Evolutionary conservation across 441 rosid genomes (phyloP), one percentile per base, ranked within the genome.

Genomic region (Flueggea neowawraea): DNA sequence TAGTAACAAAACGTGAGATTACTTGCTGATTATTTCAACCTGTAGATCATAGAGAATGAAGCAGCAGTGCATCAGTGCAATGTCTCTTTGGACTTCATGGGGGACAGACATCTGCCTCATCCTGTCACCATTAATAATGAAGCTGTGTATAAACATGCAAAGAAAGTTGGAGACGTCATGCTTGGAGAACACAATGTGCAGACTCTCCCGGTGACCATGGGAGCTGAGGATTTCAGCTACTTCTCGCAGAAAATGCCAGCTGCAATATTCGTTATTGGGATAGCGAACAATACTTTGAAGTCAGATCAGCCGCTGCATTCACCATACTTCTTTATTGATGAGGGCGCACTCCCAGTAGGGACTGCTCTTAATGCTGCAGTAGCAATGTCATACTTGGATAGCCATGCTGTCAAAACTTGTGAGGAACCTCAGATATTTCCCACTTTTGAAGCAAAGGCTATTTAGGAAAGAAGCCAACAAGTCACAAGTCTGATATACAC

Each of bases 211-310:
- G 57, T 81, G 55, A 75, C 67, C 14, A 79, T 81, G 84, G 85
- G 79, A 44, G 66, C 81, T 10, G 88, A 83, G 71, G 88, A 83
- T 70, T 81, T 83, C 79, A 78, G 85, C 56, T 73, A 72, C 73
- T 83, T 65, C 58, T 53, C 82, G 0, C 67, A 72, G 71, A 83
- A 66, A 78, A 67, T 75, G 47, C 74, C 84, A 10, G 73, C 85
- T 57, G 64, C 75, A 4, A 70, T 77, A 28, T 83, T 74, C 49
- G 77, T 66, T 17, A 64, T 78, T 8, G 84, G 84, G n/a, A 74
- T 51, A 44, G 73, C 53, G 73, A 76, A 83, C 43, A 76, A 76
- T 68, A 78, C 78, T 11, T 61, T 75, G 55, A 71, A 65, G 55
- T 75, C 84, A 10, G 70, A 80, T 68, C 62, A 49, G 16, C 60